Percentiles rank a stretch among this genome's conserved stretches.
Evolutionary conservation across 306 rosid species (phyloP).

Genomic region (Quercus suber): DNA sequence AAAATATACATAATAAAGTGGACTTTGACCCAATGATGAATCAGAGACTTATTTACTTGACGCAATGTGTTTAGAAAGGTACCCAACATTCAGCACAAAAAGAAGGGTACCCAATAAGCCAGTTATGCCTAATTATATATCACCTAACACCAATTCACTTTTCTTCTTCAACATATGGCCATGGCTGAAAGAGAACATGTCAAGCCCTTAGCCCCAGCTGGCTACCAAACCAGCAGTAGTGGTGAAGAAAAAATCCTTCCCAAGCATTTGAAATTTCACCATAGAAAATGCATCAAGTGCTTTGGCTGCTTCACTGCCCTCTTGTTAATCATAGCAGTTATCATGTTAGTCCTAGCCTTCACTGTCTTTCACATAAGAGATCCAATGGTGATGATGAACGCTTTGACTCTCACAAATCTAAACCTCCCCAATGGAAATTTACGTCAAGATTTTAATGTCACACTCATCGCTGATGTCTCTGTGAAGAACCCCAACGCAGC

Average conservation of each 20-base stretch:
- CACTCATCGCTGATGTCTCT: constrained; percentile 28
- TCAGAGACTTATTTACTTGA: too few species aligned
- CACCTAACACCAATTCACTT: background rate
- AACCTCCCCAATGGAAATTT: background rate
- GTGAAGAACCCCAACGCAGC: constrained; percentile 48
- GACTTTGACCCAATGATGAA: background rate
- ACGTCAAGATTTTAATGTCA: background rate
- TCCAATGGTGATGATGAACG: constrained; percentile 26
- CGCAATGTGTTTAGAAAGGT: too few species aligned
- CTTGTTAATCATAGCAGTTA: constrained; percentile 34
- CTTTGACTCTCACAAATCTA: background rate
- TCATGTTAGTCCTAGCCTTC: constrained; percentile 35
- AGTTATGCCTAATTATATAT: background rate
- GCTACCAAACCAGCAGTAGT: constrained; percentile 11
- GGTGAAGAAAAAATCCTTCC: background rate
- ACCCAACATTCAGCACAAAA: too few species aligned
- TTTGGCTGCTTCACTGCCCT: constrained; percentile 43
- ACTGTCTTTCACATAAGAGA: constrained; percentile 41
- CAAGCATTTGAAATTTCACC: background rate
- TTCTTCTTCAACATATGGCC: background rate
- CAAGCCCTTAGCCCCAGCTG: constrained; percentile 33
- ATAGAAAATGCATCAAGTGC: constrained; percentile 25
- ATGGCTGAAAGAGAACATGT: constrained; percentile 31
- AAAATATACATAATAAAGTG: background rate
- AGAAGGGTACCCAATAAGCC: too few species aligned